Evolutionary conservation across 805 yeast species (phyloP).

Genomic region (Lipomyces lipofer): DNA sequence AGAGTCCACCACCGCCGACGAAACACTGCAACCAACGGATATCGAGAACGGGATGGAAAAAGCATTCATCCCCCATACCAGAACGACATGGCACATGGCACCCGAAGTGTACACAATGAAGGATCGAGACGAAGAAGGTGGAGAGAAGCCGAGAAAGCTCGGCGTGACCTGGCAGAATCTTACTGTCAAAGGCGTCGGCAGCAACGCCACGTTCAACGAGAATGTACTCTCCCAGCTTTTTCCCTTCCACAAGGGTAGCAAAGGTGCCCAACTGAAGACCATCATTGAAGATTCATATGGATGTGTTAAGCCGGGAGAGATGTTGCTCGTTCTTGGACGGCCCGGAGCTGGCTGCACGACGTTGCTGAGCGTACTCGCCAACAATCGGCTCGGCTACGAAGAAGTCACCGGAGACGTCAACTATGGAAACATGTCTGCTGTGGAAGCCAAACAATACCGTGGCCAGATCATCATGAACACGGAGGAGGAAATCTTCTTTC

Average conservation of each 20-base stretch:
- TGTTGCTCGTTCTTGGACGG: slow-evolving; percentile 72
- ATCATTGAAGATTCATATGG: slow-evolving; percentile 51
- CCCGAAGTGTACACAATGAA: no score
- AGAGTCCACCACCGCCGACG: no score
- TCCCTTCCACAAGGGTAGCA: slow-evolving; percentile 16
- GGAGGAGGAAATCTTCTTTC: slow-evolving; percentile 53
- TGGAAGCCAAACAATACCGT: slow-evolving; percentile 60
- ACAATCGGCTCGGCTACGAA: slow-evolving; percentile 51
- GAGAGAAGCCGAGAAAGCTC: no score
- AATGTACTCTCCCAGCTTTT: slow-evolving; percentile 41
- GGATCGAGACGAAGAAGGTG: no score
- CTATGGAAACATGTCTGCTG: slow-evolving; percentile 60
- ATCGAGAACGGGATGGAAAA: no score
- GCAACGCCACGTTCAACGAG: slow-evolving; percentile 64
- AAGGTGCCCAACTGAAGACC: slow-evolving; percentile 31
- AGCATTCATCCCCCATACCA: no score
- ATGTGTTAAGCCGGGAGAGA: slow-evolving; percentile 57
- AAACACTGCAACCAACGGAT: no score
- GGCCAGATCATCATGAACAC: slow-evolving; percentile 51
- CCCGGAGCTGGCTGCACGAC: slow-evolving; percentile 76
- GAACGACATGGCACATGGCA: no score
- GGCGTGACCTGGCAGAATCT: slow-evolving; percentile 60
- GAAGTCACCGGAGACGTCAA: slow-evolving; percentile 53
- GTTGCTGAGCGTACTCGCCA: slow-evolving; percentile 40
- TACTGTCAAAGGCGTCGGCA: slow-evolving; percentile 61